Evolutionary conservation across 768 basidiomycete genomes (phyloP), one percentile per base, ranked within the genome.

Genomic region (Russula vinacea): DNA sequence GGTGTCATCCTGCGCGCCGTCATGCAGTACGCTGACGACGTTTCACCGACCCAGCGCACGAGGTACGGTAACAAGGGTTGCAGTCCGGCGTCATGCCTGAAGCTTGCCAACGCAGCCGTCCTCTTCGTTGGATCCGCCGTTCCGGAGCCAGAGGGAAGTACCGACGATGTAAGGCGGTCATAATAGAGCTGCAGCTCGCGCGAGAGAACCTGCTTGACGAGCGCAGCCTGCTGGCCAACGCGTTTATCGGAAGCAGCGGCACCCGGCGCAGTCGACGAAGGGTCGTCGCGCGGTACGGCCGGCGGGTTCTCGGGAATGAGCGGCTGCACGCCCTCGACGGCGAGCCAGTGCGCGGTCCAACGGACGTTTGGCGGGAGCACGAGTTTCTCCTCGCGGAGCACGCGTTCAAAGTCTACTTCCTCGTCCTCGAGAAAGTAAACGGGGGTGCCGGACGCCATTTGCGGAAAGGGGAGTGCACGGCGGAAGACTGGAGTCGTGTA

Each of bases 301-400:
- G 92, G 89, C 0, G 94, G 94, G 73, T 98, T 98, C 73, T 97
- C 93, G 14, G 92, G 92, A 56, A 96, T 90, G n/a, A 93, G 83
- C 0, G 96, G 95, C 71, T 98, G 97, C 14, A 99, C 90, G 29
- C 97, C 97, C 70, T 99, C 97, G 44, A 99, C 94, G 0, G 95
- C 95, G 37, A 99, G 81, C 97, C 97, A 99, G 73, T 99, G 97
- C 2, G 97, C 95, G 0, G 87, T 89, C 88, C 92, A 95, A 68
- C 81, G 85, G 60, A 91, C 86, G 47, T 87, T 88, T 69, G 88
- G 87, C 0, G 93, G 92, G 9, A 94, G 76, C 1, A 83, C 79
- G 40, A 94, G 86, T 74, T 94, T 89, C 73, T 93, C 92, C 70
- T 92, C 90, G 60, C 90, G 84, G 47, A 98, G 76, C 11, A 94